Base-by-base conservation (phyloP, 2,329 filamentous ascomycete genomes). In the Fusarium siculi region DNA sequence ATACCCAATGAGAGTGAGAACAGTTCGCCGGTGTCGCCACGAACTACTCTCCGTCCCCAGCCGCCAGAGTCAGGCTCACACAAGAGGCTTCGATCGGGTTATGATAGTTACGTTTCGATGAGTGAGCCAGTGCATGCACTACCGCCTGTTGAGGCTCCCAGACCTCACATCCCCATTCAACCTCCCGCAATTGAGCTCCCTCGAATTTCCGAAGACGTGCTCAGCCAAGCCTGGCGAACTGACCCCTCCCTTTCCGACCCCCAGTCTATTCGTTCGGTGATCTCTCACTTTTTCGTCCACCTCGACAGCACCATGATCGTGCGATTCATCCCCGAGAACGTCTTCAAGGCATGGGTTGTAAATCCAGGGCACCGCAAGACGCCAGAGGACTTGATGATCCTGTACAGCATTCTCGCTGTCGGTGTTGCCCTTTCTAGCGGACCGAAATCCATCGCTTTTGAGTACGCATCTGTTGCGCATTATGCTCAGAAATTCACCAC, bases 381-480 rank as follows among this genome's bases (percentile, higher is more conserved):
- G 42, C 78, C 80, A 73, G 86, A 83, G 78, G 85, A 85, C 74
- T 78, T 81, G 80, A 87, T 84, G 83, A 83, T 84, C 72, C 81
- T 83, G 62, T 86, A 84, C 81, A 86, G 81, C 73, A 81, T 82
- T 57, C 79, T 85, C 53, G 82, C 82, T 39, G 75, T 83, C 36
- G 82, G 84, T 14, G 78, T 83, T 39, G 77, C 79, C n/a, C 71
- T 83, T 28, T 82, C 83, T n/a, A 81, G 79, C 42, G 83, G 82
- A 11, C 77, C 80, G 2, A 81, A 79, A 60, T 72, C 79, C 28
- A 82, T 82, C 43, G 82, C 82, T 11, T 79, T 76, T 53, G 81
- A 84, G 61, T 84, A 85, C 55, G 82, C 83, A 7, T 83, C 85
- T 42, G 87, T 92, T 55, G 90, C 90, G 8, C 84, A 87, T 53